Base-by-base conservation (phyloP, 106 monocot genomes). In the Xerophyta viscosa region DNA sequence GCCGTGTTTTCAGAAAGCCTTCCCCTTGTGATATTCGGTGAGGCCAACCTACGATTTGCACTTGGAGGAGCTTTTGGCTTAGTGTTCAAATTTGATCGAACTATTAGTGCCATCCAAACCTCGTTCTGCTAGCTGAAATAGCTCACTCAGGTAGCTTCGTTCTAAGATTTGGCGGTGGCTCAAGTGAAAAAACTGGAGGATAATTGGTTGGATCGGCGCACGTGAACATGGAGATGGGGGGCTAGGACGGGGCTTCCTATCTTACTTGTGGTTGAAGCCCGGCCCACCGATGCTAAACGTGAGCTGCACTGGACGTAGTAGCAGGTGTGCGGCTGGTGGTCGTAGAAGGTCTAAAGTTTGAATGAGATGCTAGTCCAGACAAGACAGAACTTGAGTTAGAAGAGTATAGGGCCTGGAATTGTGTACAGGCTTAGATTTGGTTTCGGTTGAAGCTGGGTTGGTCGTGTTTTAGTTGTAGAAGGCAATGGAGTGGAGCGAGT, bases 91-190 rank as follows among this genome's bases (percentile, higher is more conserved):
- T 56, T 65, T 51, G 73, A 28, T 12, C 76, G 61, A 14, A 27
- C 61, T 8, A 67, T 78, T 31, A 84, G 54, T 7, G 83, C 50
- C 65, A 50, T 54, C 50, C 93, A 21, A 80, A 77, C 13, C 90
- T 67, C 7, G 61, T 44, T 47, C 91, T 71, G 13, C 81, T 71
- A 24, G 91, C 84, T 15, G 91, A 91, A 65, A 54, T 18, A n/a
- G 91, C 74, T 24, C 85, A 67, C 31, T 91, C 85, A 13, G 85
- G 91, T 56, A 91, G 29, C 26, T 75, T 75, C 18, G 85, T 91
- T 26, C 81, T 74, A 24, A 93, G 65, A 58, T 93, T 88, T 52
- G 93, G 93, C 39, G 93, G 93, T 6, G 61, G 69, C 23, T 88
- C 80, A 39, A 36, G 63, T 8, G 86, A 67, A 28, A 91, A 86